Conservation (phyloP, 805 yeast genomes). For the Candida boleticola region DNA sequence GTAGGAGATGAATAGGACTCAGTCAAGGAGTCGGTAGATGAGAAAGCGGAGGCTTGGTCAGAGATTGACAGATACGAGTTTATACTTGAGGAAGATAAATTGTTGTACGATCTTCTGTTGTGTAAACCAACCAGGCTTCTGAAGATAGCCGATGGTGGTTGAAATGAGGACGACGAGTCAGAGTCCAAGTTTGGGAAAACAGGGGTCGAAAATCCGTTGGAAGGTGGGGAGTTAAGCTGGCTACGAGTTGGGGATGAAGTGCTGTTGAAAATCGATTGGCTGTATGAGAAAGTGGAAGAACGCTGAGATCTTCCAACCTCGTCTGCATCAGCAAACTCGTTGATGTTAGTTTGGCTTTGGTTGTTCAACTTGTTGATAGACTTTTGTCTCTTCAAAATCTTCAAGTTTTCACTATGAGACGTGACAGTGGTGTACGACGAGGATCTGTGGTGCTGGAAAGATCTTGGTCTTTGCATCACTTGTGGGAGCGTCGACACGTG, state of each 20-base stretch:
- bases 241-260: constrained; percentile 10
- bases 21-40: constrained; percentile 30
- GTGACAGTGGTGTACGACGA: constrained; percentile 30
- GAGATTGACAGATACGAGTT: constrained; percentile 29
- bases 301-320: constrained; percentile 15
- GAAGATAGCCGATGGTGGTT: constrained; percentile 28
- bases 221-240: background rate
- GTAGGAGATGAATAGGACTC: constrained; percentile 24
- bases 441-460: constrained; percentile 20
- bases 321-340: constrained; percentile 2
- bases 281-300: constrained; percentile 27
- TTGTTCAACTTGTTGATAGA: constrained; percentile 13
- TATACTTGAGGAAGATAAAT: constrained; percentile 23
- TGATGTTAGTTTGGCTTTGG: background rate
- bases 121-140: constrained; percentile 8
- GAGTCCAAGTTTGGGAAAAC: constrained; percentile 9
- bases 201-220: background rate
- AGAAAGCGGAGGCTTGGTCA: constrained; percentile 21
- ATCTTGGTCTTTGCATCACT: background rate
- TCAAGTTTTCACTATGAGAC: constrained; percentile 23
- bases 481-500: background rate
- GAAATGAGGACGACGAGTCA: constrained; percentile 14
- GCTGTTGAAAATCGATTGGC: constrained; percentile 16
- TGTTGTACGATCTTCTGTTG: constrained; percentile 14
- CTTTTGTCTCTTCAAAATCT: constrained; percentile 32